phyloP scores from a whole-genome alignment of 2,329 filamentous ascomycete species.

The Phialemonium atrogriseum region DNA sequence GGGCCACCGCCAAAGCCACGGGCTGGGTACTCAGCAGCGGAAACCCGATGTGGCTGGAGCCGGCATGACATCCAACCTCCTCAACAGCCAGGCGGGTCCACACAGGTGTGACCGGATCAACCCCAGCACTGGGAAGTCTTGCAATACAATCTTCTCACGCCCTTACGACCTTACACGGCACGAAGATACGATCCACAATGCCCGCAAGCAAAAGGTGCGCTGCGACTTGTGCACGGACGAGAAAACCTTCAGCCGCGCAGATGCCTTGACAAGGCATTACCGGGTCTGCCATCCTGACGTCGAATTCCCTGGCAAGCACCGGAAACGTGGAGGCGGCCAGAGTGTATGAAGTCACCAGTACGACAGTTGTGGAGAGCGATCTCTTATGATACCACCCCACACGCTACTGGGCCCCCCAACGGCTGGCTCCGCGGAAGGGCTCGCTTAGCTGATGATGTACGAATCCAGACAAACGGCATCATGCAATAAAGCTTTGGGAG shows the following conservation, averaged over 20 bases:
- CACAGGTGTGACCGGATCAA: constrained; percentile 92
- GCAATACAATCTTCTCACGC: constrained; percentile 87
- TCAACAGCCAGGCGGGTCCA: constrained; percentile 86
- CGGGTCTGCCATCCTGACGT: constrained; percentile 88
- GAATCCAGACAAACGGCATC: too few relatives aligned
- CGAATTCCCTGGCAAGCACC: constrained; percentile 63
- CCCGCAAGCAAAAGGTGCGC: constrained; percentile 85
- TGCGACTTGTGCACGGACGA: constrained; percentile 92
- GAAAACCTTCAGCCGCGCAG: constrained; percentile 92
- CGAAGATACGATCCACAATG: constrained; percentile 96
- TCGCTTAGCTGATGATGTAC: too few relatives aligned
- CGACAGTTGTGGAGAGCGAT: too few relatives aligned
- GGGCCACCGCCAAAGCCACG: constrained; percentile 70
- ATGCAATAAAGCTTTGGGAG: too few relatives aligned
- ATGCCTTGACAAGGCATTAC: constrained; percentile 90
- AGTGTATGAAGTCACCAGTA: constrained; percentile 5
- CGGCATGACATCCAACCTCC: constrained; percentile 42
- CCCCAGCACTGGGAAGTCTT: constrained; percentile 88
- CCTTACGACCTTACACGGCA: constrained; percentile 95
- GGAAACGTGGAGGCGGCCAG: constrained; percentile 23
- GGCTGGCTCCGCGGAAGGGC: too few relatives aligned
- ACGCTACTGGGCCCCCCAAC: too few relatives aligned
- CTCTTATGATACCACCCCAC: too few relatives aligned
- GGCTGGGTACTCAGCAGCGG: constrained; percentile 29
- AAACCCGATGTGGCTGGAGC: constrained; percentile 17